Conservation (phyloP, 78 protist genomes). For the Acrasis kona region DNA sequence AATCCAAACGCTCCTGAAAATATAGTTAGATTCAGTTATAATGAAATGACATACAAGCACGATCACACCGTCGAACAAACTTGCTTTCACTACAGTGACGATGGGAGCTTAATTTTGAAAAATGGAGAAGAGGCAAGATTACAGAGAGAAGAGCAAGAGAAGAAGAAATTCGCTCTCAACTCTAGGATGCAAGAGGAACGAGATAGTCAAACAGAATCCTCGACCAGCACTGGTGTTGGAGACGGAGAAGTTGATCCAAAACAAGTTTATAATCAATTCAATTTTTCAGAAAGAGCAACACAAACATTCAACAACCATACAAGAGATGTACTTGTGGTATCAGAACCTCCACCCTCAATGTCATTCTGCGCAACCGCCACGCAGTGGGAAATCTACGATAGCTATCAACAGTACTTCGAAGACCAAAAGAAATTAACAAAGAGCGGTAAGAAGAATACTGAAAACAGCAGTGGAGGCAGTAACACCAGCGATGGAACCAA, state of each 20-base stretch:
- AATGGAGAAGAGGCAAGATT: not conserved
- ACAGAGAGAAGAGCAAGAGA: not conserved
- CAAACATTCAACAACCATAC: constrained; percentile 52
- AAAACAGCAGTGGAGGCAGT: not conserved
- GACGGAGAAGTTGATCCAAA: constrained; percentile 1
- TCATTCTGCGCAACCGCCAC: constrained; percentile 19
- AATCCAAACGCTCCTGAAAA: constrained; percentile 40
- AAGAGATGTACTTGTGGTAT: constrained; percentile 15
- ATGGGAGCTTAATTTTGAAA: not conserved
- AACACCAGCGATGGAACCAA: not conserved
- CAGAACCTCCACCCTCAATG: constrained; percentile 44
- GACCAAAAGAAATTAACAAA: not conserved
- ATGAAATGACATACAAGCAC: constrained; percentile 29
- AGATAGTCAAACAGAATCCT: not conserved
- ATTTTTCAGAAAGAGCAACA: constrained; percentile 65
- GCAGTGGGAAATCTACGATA: constrained; percentile 66
- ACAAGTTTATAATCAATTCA: constrained; percentile 65
- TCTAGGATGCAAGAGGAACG: not conserved
- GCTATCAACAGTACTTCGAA: constrained; percentile 36
- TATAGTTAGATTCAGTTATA: constrained; percentile 4
- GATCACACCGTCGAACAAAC: constrained; percentile 35
- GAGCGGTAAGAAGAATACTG: not conserved
- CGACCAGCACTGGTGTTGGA: not conserved
- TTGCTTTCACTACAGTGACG: constrained; percentile 27
- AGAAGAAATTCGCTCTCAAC: not conserved